phyloP scores from a whole-genome alignment of 208 protist genomes.

The Sergeia podlipaevii region DNA sequence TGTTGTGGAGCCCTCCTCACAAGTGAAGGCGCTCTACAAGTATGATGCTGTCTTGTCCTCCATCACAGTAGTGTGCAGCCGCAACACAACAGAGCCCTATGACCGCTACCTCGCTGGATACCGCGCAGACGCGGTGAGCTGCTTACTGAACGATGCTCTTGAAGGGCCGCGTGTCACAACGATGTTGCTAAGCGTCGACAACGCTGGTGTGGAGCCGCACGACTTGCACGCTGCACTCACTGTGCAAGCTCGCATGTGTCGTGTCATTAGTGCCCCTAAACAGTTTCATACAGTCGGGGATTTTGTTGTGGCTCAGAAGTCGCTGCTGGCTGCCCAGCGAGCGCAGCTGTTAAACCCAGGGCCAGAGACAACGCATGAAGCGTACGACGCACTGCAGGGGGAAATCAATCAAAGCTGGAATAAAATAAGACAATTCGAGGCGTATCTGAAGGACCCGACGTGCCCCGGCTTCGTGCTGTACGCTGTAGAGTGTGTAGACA shows the following conservation, averaged over 20 bases:
- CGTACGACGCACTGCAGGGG: too few relatives aligned
- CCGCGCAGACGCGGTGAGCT: constrained; percentile 11
- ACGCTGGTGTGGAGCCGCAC: not conserved
- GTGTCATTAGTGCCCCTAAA: too few relatives aligned
- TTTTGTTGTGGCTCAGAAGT: too few relatives aligned
- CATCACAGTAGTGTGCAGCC: constrained; percentile 29
- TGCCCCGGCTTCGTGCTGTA: too few relatives aligned
- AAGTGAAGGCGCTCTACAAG: constrained; percentile 8
- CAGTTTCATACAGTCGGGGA: too few relatives aligned
- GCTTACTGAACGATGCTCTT: constrained; percentile 25
- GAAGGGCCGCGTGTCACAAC: constrained; percentile 23
- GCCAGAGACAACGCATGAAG: too few relatives aligned
- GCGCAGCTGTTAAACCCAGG: too few relatives aligned
- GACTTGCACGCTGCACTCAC: constrained; percentile 12
- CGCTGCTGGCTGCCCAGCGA: too few relatives aligned
- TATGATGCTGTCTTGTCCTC: constrained; percentile 36
- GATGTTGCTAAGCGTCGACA: constrained; percentile 19
- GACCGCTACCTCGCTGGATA: constrained; percentile 4
- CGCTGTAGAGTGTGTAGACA: too few relatives aligned
- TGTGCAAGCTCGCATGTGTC: constrained; percentile 15
- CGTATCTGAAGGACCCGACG: too few relatives aligned
- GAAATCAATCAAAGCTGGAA: too few relatives aligned
- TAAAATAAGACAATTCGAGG: too few relatives aligned
- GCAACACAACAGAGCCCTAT: constrained; percentile 20
- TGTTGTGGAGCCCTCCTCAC: not conserved